Conservation (phyloP, 306 rosid genomes). For the Sicyos baderoa region DNA sequence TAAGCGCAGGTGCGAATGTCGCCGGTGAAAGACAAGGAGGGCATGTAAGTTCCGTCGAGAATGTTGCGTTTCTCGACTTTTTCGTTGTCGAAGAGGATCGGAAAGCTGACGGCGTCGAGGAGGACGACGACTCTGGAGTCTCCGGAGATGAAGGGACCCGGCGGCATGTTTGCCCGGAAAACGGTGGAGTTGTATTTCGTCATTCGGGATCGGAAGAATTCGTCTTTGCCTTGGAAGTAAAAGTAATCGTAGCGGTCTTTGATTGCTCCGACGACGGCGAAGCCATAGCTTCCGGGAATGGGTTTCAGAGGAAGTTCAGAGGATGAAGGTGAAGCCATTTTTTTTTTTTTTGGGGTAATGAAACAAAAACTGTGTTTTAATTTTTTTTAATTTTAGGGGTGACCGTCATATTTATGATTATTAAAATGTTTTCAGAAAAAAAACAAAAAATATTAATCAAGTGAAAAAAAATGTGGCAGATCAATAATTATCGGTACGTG, state of each 20-base stretch:
- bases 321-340: too few species aligned
- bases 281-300: slow-evolving; percentile 58
- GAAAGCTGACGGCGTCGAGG: slow-evolving; percentile 52
- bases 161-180: slow-evolving; percentile 69
- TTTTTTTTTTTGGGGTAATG: too few species aligned
- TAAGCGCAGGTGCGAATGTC: slow-evolving; percentile 54
- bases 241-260: slow-evolving; percentile 49
- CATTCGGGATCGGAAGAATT: slow-evolving; percentile 45
- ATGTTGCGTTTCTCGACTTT: slow-evolving; percentile 51
- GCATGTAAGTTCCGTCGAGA: slow-evolving; percentile 78
- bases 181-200: slow-evolving; percentile 47
- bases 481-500: too few species aligned
- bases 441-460: too few species aligned
- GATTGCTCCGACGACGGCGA: slow-evolving; percentile 45
- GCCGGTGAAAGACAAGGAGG: slow-evolving; percentile 59
- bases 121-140: slow-evolving; percentile 44
- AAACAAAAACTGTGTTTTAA: too few species aligned
- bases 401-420: too few species aligned
- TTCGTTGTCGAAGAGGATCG: slow-evolving; percentile 41
- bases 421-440: too few species aligned
- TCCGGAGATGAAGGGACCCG: slow-evolving; percentile 55
- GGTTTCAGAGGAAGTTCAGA: slow-evolving; percentile 34
- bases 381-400: too few species aligned
- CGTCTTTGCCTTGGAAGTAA: slow-evolving; percentile 53
- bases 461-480: too few species aligned